A percentile compares a stretch with the other conserved stretches of the same genome.
Conservation (phyloP, 768 basidiomycete species). For the Vararia minispora region DNA sequence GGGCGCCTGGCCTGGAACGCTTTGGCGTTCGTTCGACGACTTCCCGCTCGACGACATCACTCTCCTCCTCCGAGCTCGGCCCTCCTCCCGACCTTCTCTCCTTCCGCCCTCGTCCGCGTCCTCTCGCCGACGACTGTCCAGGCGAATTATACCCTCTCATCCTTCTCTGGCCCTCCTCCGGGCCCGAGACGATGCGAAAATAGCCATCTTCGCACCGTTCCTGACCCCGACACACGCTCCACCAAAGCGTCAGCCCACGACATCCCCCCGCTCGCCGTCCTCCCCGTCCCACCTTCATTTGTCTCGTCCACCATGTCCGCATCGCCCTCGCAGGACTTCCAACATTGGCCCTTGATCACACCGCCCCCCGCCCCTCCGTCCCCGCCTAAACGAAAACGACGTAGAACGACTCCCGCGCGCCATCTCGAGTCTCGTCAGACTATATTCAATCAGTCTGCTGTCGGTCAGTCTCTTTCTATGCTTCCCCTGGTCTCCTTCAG, state of each 20-base stretch:
- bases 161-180: too few relatives aligned
- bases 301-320: conserved; percentile 10
- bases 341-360: conserved; percentile 39
- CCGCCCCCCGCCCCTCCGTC: conserved; percentile 19
- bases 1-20: too few relatives aligned
- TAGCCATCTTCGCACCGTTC: too few relatives aligned
- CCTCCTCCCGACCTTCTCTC: conserved; percentile 17
- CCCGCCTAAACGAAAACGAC: conserved; percentile 22
- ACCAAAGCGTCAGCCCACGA: too few relatives aligned
- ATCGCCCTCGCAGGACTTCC: conserved; percentile 21
- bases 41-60: not conserved
- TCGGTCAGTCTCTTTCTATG: conserved; percentile 8
- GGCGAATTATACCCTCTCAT: conserved; percentile 2
- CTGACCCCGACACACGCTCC: too few relatives aligned
- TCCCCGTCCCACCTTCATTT: conserved; percentile 9
- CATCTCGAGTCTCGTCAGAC: conserved; percentile 12
- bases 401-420: conserved; percentile 4
- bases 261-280: conserved; percentile 11
- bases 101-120: conserved; percentile 14
- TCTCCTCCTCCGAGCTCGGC: conserved; percentile 19
- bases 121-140: conserved; percentile 9
- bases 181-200: too few relatives aligned
- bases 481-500: not conserved
- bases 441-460: conserved; percentile 12
- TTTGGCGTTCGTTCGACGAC: not conserved